A percentile compares a stretch with the other conserved stretches of the same genome.
phyloP scores from a whole-genome alignment of 305 asterid species.

The Solanum hybrid region DNA sequence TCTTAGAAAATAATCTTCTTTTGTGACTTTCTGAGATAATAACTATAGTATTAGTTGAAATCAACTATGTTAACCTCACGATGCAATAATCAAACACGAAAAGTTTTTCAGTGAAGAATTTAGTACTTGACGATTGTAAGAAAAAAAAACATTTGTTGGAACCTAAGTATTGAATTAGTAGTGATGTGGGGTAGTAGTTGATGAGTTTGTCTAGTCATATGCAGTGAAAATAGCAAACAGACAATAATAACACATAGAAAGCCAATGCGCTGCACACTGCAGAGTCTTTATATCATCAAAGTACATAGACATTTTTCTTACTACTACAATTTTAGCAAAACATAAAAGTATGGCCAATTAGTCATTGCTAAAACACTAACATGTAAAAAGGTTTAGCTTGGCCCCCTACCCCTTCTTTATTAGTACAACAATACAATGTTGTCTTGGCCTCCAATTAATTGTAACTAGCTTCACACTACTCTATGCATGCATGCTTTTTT shows the following conservation, averaged over 20 bases:
- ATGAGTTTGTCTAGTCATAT: constrained; percentile 5
- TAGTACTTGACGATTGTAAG: background rate
- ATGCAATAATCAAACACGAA: background rate
- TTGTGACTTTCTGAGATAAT: background rate
- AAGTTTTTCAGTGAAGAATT: background rate
- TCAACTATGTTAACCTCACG: background rate
- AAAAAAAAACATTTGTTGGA: background rate
- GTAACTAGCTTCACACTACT: background rate
- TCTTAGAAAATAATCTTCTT: background rate
- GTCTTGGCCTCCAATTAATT: background rate
- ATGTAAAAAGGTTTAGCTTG: background rate
- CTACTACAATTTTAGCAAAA: background rate
- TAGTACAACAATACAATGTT: background rate
- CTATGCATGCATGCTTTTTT: background rate
- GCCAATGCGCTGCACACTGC: constrained; percentile 12
- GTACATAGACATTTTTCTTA: constrained; percentile 8
- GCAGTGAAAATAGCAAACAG: constrained; percentile 7
- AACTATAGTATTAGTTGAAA: background rate
- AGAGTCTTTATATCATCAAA: constrained; percentile 12
- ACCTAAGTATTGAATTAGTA: background rate
- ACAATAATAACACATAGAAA: constrained; percentile 18
- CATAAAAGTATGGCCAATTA: constrained; percentile 21
- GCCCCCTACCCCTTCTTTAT: background rate
- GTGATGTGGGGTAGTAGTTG: background rate
- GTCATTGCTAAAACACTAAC: background rate